phyloP scores from a whole-genome alignment of 768 basidiomycete species.

The Cystobasidium tubakii region DNA sequence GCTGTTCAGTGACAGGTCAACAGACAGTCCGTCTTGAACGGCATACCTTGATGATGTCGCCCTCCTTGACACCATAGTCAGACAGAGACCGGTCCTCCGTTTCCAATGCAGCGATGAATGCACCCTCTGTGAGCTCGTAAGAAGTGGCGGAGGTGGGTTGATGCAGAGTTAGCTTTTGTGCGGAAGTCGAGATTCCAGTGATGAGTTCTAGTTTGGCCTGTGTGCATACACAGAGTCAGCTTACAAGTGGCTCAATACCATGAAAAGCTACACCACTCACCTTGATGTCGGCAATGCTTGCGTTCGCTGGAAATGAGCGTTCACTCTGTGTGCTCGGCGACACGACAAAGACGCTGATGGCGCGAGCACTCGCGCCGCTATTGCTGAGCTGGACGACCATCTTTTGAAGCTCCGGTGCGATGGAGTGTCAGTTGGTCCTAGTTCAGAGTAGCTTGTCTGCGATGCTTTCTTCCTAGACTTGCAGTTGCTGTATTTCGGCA shows the following conservation, averaged over 20 bases:
- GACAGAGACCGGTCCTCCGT: slow-evolving; percentile 66
- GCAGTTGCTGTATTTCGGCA: too few species aligned
- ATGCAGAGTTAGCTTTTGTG: slow-evolving; percentile 65
- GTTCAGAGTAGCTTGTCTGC: too few species aligned
- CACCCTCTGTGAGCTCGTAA: slow-evolving; percentile 41
- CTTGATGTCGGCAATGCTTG: background rate
- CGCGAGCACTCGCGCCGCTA: background rate
- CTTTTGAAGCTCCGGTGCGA: too few species aligned
- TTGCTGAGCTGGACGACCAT: background rate
- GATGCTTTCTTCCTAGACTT: too few species aligned
- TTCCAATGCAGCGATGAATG: slow-evolving; percentile 56
- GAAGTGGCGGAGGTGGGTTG: slow-evolving; percentile 54
- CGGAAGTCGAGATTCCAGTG: slow-evolving; percentile 73
- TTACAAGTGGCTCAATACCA: too few species aligned
- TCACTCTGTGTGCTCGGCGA: slow-evolving; percentile 23
- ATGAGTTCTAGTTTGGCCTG: slow-evolving; percentile 76
- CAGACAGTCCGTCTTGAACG: background rate
- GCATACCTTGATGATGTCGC: slow-evolving; percentile 69
- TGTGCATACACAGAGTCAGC: too few species aligned
- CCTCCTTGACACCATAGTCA: slow-evolving; percentile 67
- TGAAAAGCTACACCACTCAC: background rate
- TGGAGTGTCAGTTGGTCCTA: too few species aligned
- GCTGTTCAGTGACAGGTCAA: too few species aligned
- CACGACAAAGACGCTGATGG: slow-evolving; percentile 17
- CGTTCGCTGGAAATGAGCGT: background rate